phyloP scores from a whole-genome alignment of 768 basidiomycete genomes.

The Hygrophorus pudorinus region DNA sequence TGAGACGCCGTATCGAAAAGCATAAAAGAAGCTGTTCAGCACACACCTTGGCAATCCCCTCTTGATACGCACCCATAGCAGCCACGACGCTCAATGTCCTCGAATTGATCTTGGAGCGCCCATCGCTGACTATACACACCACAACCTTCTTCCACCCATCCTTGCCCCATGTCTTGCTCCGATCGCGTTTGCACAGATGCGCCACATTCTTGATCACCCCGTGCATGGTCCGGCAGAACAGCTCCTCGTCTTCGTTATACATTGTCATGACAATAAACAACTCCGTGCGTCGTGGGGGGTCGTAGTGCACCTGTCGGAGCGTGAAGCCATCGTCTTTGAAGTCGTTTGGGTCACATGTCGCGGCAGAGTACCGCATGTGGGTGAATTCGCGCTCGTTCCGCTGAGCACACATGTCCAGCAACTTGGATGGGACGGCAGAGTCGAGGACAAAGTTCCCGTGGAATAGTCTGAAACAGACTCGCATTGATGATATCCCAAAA shows the following conservation, averaged over 20 bases:
- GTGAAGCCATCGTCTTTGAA: conserved; percentile 79
- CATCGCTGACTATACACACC: conserved; percentile 86
- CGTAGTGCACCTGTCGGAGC: conserved; percentile 83
- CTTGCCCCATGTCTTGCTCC: conserved; percentile 92
- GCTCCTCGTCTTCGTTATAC: conserved; percentile 90
- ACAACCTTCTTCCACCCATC: conserved; percentile 99
- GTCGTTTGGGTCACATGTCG: conserved; percentile 93
- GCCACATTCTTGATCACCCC: conserved; percentile 93
- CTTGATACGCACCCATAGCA: conserved; percentile 91
- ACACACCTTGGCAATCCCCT: conserved; percentile 79
- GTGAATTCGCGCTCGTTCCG: conserved; percentile 85
- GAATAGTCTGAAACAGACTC: conserved; percentile 44
- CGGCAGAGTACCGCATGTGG: conserved; percentile 93
- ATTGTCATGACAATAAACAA: conserved; percentile 97
- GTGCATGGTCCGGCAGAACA: conserved; percentile 91
- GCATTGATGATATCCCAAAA: not conserved
- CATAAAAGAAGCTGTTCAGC: not conserved
- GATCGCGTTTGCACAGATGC: conserved; percentile 76
- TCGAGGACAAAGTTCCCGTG: conserved; percentile 93
- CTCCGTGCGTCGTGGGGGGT: conserved; percentile 85
- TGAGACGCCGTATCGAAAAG: not conserved
- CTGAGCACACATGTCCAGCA: conserved; percentile 72
- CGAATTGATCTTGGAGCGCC: conserved; percentile 75
- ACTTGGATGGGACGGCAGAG: conserved; percentile 81
- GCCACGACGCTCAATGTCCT: conserved; percentile 81